Conservation (phyloP, 192 early-diverging fungal genomes). For the Coemansia sp. region DNA sequence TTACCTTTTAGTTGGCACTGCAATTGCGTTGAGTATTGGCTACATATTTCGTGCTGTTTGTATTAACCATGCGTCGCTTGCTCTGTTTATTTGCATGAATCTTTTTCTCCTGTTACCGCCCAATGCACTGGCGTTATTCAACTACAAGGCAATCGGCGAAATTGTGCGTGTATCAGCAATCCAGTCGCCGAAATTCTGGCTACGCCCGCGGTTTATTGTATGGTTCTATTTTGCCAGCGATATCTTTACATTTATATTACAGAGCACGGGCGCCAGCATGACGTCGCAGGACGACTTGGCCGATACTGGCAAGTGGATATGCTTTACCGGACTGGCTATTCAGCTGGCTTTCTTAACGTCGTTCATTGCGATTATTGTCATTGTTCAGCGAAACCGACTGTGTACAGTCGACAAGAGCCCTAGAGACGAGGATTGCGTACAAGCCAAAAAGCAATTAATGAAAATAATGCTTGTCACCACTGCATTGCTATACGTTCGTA, state of each 20-base stretch:
- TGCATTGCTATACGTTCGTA: slow-evolving; percentile 26
- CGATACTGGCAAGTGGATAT: slow-evolving; percentile 26
- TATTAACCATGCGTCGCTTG: slow-evolving; percentile 22
- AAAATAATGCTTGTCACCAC: slow-evolving; percentile 27
- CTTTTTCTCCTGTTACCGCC: slow-evolving; percentile 47
- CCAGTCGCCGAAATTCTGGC: slow-evolving; percentile 11
- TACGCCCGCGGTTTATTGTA: slow-evolving; percentile 31
- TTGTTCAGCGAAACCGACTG: slow-evolving; percentile 7
- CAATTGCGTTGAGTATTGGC: slow-evolving; percentile 37
- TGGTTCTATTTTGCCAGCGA: slow-evolving; percentile 54
- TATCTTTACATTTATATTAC: slow-evolving; percentile 41
- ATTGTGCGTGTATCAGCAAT: slow-evolving; percentile 19
- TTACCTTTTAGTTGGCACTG: slow-evolving; percentile 31
- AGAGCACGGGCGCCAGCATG: slow-evolving; percentile 34
- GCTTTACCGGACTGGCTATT: slow-evolving; percentile 29
- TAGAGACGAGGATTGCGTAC: neutral
- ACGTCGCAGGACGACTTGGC: slow-evolving; percentile 5
- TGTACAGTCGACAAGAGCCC: slow-evolving; percentile 17
- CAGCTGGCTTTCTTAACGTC: slow-evolving; percentile 29
- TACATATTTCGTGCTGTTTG: slow-evolving; percentile 38
- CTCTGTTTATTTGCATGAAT: slow-evolving; percentile 29
- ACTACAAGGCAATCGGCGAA: slow-evolving; percentile 50
- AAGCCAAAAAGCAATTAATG: slow-evolving; percentile 19
- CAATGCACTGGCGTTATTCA: slow-evolving; percentile 46
- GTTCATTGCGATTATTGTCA: slow-evolving; percentile 15